These are phyloP conservation scores for Prorocentrum cordatum DNA, from an alignment of 169 alveolate species.

Conservation along the genomic window DNA sequence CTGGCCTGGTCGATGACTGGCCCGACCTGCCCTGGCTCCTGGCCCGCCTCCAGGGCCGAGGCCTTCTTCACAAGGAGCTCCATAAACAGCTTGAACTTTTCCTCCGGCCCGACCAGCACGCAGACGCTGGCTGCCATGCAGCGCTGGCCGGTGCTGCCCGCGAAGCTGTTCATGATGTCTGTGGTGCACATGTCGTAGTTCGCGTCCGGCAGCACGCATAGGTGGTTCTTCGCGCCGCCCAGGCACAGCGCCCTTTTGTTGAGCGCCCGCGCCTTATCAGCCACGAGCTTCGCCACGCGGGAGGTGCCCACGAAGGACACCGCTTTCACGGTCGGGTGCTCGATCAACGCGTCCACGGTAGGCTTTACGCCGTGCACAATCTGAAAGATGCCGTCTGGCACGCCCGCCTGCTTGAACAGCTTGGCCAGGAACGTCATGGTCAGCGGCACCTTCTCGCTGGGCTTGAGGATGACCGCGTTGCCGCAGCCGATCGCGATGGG, in stretches of 20 bases:
- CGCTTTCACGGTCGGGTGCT: neutral
- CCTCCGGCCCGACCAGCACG: slow-evolving; percentile 7
- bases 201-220: slow-evolving; percentile 49
- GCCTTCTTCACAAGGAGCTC: neutral
- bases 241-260: neutral
- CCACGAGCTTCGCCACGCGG: slow-evolving; percentile 11
- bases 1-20: neutral
- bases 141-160: neutral
- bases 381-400: slow-evolving; percentile 13
- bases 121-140: slow-evolving; percentile 55
- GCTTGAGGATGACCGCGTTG: slow-evolving; percentile 40
- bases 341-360: neutral
- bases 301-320: slow-evolving; percentile 68
- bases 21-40: slow-evolving; percentile 26
- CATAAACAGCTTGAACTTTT: neutral
- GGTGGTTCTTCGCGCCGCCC: slow-evolving; percentile 61
- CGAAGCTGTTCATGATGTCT: slow-evolving; percentile 66
- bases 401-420: slow-evolving; percentile 37
- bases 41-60: slow-evolving; percentile 4
- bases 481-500: slow-evolving; percentile 51
- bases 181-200: slow-evolving; percentile 61
- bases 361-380: neutral
- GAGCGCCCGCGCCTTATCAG: neutral
- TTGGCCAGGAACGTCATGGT: slow-evolving; percentile 43
- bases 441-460: slow-evolving; percentile 64